Evolutionary conservation across 495 filamentous ascomycete species (phyloP).

Genomic region (Penicilliopsis zonata): DNA sequence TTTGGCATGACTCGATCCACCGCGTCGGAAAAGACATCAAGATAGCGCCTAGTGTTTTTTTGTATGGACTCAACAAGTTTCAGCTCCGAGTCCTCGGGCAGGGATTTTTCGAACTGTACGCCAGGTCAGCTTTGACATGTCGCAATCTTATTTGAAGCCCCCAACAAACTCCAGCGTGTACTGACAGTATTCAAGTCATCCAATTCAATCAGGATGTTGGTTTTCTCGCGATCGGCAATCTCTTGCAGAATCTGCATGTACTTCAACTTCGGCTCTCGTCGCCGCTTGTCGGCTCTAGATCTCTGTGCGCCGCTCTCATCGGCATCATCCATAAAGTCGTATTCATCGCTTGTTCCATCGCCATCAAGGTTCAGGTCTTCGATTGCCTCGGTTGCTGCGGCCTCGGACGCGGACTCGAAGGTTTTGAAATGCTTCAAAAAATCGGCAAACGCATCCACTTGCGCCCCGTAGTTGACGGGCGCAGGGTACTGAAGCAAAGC

Average conservation of each 20-base stretch:
- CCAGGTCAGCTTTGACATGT: constrained; percentile 2
- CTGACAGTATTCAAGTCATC: constrained; percentile 71
- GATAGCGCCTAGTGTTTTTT: constrained; percentile 86
- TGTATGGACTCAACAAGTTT: constrained; percentile 77
- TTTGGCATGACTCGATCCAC: constrained; percentile 79
- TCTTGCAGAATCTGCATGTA: constrained; percentile 87
- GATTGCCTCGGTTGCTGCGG: constrained; percentile 59
- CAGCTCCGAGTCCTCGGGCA: constrained; percentile 47
- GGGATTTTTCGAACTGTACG: constrained; percentile 57
- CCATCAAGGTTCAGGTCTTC: constrained; percentile 78
- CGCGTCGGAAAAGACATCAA: constrained; percentile 80
- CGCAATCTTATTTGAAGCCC: neutral
- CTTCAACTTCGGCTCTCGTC: constrained; percentile 57
- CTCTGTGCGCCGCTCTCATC: constrained; percentile 37
- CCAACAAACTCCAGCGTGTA: constrained; percentile 1
- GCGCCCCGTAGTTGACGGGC: constrained; percentile 75
- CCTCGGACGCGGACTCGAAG: constrained; percentile 54
- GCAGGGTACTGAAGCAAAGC: constrained; percentile 62
- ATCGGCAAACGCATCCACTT: constrained; percentile 77
- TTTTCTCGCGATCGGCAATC: constrained; percentile 62
- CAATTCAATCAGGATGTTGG: constrained; percentile 73
- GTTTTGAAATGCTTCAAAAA: constrained; percentile 87
- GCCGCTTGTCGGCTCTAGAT: constrained; percentile 23
- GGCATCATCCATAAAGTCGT: constrained; percentile 88
- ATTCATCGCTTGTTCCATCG: constrained; percentile 81